Evolutionary conservation across 148 eudicot genomes (phyloP).

Genomic region (Camellia granthamiana): DNA sequence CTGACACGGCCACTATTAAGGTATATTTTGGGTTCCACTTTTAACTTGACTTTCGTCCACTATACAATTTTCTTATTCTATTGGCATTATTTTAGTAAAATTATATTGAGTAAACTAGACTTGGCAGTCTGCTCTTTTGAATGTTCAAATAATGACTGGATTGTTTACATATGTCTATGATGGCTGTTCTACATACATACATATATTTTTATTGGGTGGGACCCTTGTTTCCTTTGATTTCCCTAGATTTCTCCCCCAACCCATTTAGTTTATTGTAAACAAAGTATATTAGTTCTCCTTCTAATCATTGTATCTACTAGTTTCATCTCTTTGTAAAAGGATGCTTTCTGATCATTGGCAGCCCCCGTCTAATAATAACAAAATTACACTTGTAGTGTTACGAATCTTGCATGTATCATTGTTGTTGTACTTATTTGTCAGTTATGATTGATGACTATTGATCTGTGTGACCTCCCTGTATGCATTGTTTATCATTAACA

Average conservation of each 20-base stretch:
- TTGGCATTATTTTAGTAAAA: background rate
- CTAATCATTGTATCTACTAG: too few relatives aligned
- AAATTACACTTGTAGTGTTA: background rate
- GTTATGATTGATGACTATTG: background rate
- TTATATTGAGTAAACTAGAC: background rate
- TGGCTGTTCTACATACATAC: background rate
- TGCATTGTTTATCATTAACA: too few relatives aligned
- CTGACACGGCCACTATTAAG: constrained; percentile 91
- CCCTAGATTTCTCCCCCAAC: too few relatives aligned
- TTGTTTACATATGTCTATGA: background rate
- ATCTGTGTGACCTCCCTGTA: background rate
- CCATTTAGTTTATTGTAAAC: too few relatives aligned
- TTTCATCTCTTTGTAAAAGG: too few relatives aligned
- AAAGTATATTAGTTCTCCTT: too few relatives aligned
- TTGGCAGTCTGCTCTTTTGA: background rate
- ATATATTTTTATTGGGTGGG: too few relatives aligned
- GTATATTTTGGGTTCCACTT: constrained; percentile 26
- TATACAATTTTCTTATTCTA: constrained; percentile 3
- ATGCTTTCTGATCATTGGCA: too few relatives aligned
- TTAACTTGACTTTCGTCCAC: background rate
- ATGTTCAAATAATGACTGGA: background rate
- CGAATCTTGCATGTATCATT: too few relatives aligned
- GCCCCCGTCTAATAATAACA: too few relatives aligned
- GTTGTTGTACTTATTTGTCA: background rate
- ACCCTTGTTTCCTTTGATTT: too few relatives aligned